Base-by-base conservation (phyloP, 75 land plant species). In the Isoetes taiwanensis region DNA sequence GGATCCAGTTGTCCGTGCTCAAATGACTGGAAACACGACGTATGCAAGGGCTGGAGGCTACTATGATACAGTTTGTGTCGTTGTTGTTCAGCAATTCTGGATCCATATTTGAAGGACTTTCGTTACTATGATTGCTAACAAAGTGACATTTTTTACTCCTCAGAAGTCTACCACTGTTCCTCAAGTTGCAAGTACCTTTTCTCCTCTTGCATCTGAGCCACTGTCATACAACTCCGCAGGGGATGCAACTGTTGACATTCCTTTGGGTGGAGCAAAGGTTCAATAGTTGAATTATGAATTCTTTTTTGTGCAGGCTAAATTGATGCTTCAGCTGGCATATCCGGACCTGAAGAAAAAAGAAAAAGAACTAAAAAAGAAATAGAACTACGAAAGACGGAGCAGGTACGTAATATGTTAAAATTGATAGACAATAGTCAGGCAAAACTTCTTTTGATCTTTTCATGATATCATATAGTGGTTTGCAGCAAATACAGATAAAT, bases 291-390 rank as follows among this genome's bases (percentile, higher is more conserved):
- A 25, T 61, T 20, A 17, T 29, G 52, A 28, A 6, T 11, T 4
- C 14, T 17, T 21, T 37, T 48, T 4, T 27, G 17, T 62, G 19
- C 2, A 1, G 17, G 9, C 23, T 9, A 30, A 26, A 40, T 5
- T 2, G 26, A 17, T 30, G 32, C 28, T 17, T 0, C 26, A 10
- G 30, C 41, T 32, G 26, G 24, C 43, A 34, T 3, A 41, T 4
- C 73, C 86, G 97, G 95, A 87, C 56, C 32, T 91, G 20, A 87
- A 77, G 62, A 87, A 72, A 71, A 86, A 71, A 63, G 97, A 91
- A 59, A 87, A 48, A 64, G 95, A 91, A 56, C 75, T 91, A 19
- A 80, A 78, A 91, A 87, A 52, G 95, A 91, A 48, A 84, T 83
- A 53, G 94, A 87, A 69, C 34, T 91, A 34, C 77, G 42, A 48